Conservation (phyloP, 148 eudicot species). For the Pouteria glomerata region DNA sequence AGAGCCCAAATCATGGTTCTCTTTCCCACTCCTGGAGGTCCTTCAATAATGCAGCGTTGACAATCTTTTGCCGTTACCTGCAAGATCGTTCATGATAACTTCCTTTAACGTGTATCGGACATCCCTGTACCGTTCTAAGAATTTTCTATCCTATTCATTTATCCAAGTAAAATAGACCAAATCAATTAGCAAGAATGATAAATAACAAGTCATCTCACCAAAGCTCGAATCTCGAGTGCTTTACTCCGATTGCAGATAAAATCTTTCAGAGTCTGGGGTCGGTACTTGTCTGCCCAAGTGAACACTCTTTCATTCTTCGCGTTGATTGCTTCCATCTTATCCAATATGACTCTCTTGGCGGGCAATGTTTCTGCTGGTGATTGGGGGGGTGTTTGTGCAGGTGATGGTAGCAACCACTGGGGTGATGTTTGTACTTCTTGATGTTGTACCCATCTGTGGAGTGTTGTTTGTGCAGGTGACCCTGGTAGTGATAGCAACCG, state of each 20-base stretch:
- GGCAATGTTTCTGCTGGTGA: constrained; percentile 11
- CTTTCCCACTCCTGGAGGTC: constrained; percentile 46
- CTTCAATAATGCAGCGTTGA: constrained; percentile 35
- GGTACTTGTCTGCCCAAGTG: constrained; percentile 33
- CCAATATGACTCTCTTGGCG: neutral
- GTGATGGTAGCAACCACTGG: no score
- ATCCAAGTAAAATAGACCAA: no score
- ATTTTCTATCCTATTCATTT: neutral
- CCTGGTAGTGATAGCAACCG: no score
- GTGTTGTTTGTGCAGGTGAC: no score
- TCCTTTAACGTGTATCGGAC: no score
- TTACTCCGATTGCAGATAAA: constrained; percentile 34
- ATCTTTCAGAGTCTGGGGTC: constrained; percentile 27
- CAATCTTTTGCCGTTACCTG: constrained; percentile 18
- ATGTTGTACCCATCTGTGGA: no score
- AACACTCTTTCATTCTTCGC: constrained; percentile 14
- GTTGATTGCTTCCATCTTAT: neutral
- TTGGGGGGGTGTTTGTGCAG: no score
- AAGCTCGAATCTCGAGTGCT: constrained; percentile 23
- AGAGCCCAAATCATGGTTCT: constrained; percentile 51
- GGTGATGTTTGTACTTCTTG: no score
- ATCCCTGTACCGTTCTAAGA: no score
- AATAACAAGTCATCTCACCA: constrained; percentile 9
- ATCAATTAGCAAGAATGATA: neutral
- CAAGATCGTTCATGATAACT: neutral